Conservation (phyloP, 345 rosid species). For the Pelargonium nanum region DNA sequence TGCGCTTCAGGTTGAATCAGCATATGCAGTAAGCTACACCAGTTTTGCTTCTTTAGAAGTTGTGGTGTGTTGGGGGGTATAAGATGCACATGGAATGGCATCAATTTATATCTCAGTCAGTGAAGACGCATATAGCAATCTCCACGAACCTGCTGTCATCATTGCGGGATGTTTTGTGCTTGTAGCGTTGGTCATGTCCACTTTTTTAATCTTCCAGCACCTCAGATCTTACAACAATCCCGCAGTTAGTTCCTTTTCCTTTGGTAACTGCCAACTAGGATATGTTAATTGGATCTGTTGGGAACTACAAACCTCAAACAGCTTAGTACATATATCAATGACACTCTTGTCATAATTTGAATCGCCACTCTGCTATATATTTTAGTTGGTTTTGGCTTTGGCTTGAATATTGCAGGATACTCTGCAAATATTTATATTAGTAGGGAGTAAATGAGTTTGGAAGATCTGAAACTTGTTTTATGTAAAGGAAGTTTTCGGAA, state of each 20-base stretch:
- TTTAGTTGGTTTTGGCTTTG: too few relatives aligned
- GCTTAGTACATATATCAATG: too few relatives aligned
- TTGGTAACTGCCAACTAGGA: neutral
- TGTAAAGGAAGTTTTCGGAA: too few relatives aligned
- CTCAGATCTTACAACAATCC: slow-evolving; percentile 79
- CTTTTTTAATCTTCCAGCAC: slow-evolving; percentile 48
- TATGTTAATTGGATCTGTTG: too few relatives aligned
- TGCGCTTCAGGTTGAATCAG: neutral
- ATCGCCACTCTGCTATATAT: too few relatives aligned
- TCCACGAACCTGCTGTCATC: slow-evolving; percentile 44
- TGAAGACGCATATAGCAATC: slow-evolving; percentile 26
- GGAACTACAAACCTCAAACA: too few relatives aligned
- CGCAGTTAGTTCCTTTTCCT: slow-evolving; percentile 24
- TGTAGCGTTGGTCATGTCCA: slow-evolving; percentile 44
- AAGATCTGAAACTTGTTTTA: too few relatives aligned
- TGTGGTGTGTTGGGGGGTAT: neutral
- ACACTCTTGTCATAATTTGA: too few relatives aligned
- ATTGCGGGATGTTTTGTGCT: slow-evolving; percentile 59
- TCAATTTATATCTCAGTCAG: slow-evolving; percentile 5
- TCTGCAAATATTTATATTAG: too few relatives aligned
- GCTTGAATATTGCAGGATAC: too few relatives aligned
- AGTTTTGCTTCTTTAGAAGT: neutral
- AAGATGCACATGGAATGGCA: slow-evolving; percentile 19
- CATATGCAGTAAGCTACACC: too few relatives aligned
- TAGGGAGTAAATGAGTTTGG: too few relatives aligned